These are phyloP conservation scores for Verticillium isaacii DNA, from an alignment of 2,329 filamentous ascomycete species.

Conservation along the genomic window DNA sequence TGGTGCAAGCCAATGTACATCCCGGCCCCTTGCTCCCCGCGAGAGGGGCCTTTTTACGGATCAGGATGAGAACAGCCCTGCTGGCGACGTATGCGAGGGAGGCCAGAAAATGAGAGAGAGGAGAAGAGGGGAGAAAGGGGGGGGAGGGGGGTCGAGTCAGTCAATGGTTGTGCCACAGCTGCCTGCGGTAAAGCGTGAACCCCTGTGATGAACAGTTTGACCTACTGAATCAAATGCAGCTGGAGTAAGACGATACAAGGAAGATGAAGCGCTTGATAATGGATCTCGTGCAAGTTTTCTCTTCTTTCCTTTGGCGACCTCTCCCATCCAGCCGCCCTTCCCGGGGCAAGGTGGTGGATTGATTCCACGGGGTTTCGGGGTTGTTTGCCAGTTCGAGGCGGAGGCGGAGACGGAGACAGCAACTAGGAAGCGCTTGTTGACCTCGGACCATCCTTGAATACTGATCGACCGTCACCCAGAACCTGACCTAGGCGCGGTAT, in stretches of 20 bases:
- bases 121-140: too few relatives aligned
- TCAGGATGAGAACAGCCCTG: too few relatives aligned
- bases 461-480: background rate
- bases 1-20: background rate
- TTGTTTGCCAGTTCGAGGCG: background rate
- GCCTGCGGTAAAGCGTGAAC: too few relatives aligned
- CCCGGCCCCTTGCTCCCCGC: background rate
- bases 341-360: background rate
- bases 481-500: background rate
- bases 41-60: background rate
- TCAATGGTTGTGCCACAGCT: too few relatives aligned
- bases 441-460: background rate
- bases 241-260: background rate
- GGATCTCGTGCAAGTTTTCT: background rate
- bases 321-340: background rate
- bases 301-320: background rate
- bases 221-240: too few relatives aligned
- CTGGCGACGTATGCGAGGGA: too few relatives aligned
- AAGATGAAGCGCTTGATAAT: background rate
- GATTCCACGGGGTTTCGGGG: background rate
- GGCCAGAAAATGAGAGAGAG: too few relatives aligned
- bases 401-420: background rate
- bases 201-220: too few relatives aligned
- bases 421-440: background rate
- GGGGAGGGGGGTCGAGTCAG: too few relatives aligned